These are phyloP conservation scores for Xylariaceae sp. DNA, from an alignment of 2,329 filamentous ascomycete species.

Conservation along the genomic window DNA sequence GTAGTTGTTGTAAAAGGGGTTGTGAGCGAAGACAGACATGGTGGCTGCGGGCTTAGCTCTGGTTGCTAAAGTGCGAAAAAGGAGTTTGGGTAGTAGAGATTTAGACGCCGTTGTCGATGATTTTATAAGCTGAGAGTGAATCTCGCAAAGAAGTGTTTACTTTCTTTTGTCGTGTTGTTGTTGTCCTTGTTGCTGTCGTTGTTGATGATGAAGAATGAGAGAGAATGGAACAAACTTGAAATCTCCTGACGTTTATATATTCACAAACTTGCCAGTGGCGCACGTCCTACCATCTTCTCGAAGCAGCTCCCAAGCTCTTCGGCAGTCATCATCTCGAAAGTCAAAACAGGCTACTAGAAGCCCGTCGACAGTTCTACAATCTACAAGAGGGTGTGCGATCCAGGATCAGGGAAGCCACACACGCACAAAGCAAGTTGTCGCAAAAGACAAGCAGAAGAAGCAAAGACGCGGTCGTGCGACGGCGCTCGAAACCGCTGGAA, in stretches of 20 bases:
- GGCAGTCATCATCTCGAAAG: conserved; percentile 20
- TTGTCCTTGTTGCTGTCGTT: conserved; percentile 5
- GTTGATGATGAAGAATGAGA: conserved; percentile 8
- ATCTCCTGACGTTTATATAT: conserved; percentile 30
- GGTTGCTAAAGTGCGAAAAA: conserved; percentile 15
- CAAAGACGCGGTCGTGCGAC: conserved; percentile 19
- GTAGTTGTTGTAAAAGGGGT: conserved; percentile 49
- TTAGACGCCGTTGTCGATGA: neutral
- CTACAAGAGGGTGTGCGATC: neutral
- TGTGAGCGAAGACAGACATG: conserved; percentile 56
- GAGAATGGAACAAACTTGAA: neutral
- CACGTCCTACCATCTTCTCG: conserved; percentile 28
- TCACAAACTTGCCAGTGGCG: conserved; percentile 9
- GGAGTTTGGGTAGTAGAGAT: conserved; percentile 21
- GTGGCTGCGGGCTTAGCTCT: conserved; percentile 32
- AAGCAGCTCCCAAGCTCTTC: conserved; percentile 16
- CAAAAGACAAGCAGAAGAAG: neutral
- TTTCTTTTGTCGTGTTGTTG: neutral
- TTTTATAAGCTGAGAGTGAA: conserved; percentile 1
- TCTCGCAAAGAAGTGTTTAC: neutral
- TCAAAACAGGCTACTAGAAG: conserved; percentile 26
- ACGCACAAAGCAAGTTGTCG: conserved; percentile 13
- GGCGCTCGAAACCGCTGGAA: conserved; percentile 27
- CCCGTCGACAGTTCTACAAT: conserved; percentile 17
- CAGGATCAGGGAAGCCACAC: conserved; percentile 9